Evolutionary conservation across 805 yeast species (phyloP).

Genomic region (Yarrowia sp.): DNA sequence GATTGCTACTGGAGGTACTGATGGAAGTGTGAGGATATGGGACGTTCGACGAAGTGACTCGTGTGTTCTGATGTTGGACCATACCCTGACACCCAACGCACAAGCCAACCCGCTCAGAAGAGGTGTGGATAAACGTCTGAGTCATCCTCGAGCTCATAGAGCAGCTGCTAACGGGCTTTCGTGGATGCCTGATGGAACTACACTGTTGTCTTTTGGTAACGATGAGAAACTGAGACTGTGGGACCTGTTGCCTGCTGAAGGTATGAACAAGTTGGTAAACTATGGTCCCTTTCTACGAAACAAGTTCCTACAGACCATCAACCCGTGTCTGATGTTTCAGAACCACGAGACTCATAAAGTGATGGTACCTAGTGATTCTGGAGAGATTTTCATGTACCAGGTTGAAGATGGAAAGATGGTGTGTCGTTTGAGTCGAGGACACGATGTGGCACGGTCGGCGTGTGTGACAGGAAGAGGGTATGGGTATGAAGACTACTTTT

Average conservation of each 20-base stretch:
- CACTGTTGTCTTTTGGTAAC: slow-evolving; percentile 70
- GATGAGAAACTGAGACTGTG: slow-evolving; percentile 84
- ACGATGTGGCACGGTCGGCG: slow-evolving; percentile 57
- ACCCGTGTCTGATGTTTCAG: slow-evolving; percentile 57
- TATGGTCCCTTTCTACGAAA: slow-evolving; percentile 82
- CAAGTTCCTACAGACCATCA: slow-evolving; percentile 62
- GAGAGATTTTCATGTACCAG: slow-evolving; percentile 68
- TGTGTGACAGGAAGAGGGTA: slow-evolving; percentile 60
- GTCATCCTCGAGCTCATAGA: slow-evolving; percentile 68
- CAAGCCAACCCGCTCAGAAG: slow-evolving; percentile 21
- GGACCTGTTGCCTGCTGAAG: slow-evolving; percentile 63
- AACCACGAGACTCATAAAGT: slow-evolving; percentile 49
- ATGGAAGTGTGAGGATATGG: slow-evolving; percentile 95
- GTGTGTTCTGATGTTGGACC: slow-evolving; percentile 68
- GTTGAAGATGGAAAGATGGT: slow-evolving; percentile 68
- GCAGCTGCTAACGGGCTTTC: slow-evolving; percentile 78
- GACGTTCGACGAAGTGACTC: slow-evolving; percentile 62
- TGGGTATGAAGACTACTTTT: slow-evolving; percentile 56
- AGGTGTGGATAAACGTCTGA: slow-evolving; percentile 28
- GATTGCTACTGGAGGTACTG: slow-evolving; percentile 90
- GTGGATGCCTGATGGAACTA: slow-evolving; percentile 74
- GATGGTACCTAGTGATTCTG: slow-evolving; percentile 74
- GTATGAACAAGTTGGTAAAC: slow-evolving; percentile 67
- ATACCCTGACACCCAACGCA: slow-evolving; percentile 25
- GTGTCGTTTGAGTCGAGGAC: slow-evolving; percentile 59